Evolutionary conservation across 352 stramenopile species (phyloP).

Genomic region (Pythium brassicae): DNA sequence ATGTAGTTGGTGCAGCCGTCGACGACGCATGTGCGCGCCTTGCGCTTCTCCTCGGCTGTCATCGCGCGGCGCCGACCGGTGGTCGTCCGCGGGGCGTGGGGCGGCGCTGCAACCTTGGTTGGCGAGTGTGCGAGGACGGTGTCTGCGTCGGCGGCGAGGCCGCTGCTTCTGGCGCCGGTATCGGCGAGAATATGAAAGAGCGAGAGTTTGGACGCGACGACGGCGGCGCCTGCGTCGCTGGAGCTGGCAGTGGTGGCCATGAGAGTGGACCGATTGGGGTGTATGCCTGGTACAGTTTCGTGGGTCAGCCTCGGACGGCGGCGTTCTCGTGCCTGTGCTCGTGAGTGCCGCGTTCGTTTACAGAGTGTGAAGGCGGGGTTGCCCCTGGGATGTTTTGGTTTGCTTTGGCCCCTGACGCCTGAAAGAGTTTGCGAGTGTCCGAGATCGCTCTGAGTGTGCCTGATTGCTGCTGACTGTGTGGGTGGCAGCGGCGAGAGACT

Average conservation of each 20-base stretch:
- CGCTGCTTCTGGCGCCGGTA: background rate
- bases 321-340: no score
- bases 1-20: conserved; percentile 47
- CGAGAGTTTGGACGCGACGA: conserved; percentile 14
- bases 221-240: conserved; percentile 40
- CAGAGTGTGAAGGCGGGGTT: no score
- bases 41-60: conserved; percentile 30
- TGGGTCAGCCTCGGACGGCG: no score
- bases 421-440: no score
- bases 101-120: background rate
- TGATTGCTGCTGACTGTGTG: no score
- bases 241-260: conserved; percentile 10
- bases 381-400: no score
- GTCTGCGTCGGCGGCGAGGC: background rate
- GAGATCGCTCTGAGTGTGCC: no score
- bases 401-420: no score
- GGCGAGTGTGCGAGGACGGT: background rate
- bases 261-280: background rate
- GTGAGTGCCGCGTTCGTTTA: no score
- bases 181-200: background rate
- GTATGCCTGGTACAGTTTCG: no score
- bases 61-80: conserved; percentile 1
- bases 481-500: no score
- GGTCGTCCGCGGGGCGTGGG: background rate
- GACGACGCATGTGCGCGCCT: conserved; percentile 26